Base-by-base conservation (phyloP, 139 green algal genomes). In the Chlorella ohadii region DNA sequence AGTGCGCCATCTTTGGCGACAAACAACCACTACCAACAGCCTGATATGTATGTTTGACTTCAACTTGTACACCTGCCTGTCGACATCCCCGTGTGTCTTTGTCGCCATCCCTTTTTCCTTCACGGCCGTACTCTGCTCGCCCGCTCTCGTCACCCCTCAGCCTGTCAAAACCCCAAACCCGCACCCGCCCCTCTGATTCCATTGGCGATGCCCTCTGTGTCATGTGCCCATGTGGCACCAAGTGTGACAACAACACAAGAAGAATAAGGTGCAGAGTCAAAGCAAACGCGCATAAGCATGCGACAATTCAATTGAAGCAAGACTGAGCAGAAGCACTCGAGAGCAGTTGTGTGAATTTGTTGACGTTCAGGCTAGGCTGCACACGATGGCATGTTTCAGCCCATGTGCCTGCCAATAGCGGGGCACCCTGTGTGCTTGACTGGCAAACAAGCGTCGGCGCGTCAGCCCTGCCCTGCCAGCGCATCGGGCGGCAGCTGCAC, bases 401-500 rank as follows among this genome's bases (percentile, higher is more conserved):
- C n/a, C 64, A 17, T 7, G 51, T 9, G 51, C 51, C 22, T 9
- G 44, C 9, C n/a, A n/a, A n/a, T n/a, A n/a, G n/a, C n/a, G n/a
- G n/a, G n/a, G n/a, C n/a, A n/a, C n/a, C n/a, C n/a, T n/a, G n/a
- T 51, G 44, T 51, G 44, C 7, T 51, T 51, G 44, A n/a, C n/a
- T n/a, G n/a, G n/a, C n/a, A n/a, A n/a, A n/a, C n/a, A n/a, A n/a
- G 22, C 39, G 16, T 2, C 71, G 6, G 27, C 23, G 31, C 7
- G 4, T 28, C 39, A 6, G 33, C 51, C n/a, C 27, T 12, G 12
- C 33, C 25, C 2, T 5, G 63, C 61, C 61, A 74, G 55, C 28
- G 78, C 78, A 6, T 61, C 68, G 6, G 38, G 4, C 12, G 80
- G 80, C 63, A 90, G 70, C 17, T 36, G 25, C 70, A 90, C 20